Percentiles rank a stretch among this genome's conserved stretches.
Evolutionary conservation across 2,329 filamentous ascomycete species (phyloP).

Genomic region (Thelonectria blattea): DNA sequence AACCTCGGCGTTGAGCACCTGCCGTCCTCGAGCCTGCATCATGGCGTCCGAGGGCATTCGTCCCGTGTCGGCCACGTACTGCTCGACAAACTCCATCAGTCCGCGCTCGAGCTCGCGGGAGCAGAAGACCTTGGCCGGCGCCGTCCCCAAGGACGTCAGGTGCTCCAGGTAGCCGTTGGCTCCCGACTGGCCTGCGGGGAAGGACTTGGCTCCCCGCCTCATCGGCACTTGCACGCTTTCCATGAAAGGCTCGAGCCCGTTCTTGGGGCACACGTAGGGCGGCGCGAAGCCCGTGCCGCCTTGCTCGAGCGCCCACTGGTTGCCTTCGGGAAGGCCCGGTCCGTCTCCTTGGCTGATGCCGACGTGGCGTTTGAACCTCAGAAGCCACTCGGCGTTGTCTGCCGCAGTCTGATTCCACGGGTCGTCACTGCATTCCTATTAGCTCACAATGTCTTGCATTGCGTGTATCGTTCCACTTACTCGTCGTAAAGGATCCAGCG

Average conservation of each 20-base stretch:
- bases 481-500: slow-evolving; percentile 69
- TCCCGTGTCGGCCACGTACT: slow-evolving; percentile 46
- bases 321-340: slow-evolving; percentile 53
- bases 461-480: slow-evolving; percentile 46
- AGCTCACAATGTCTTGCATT: slow-evolving; percentile 19
- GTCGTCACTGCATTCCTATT: slow-evolving; percentile 55
- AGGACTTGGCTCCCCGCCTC: slow-evolving; percentile 47
- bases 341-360: slow-evolving; percentile 58
- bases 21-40: slow-evolving; percentile 53
- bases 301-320: slow-evolving; percentile 54
- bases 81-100: slow-evolving; percentile 55
- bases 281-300: slow-evolving; percentile 63
- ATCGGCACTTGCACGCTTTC: slow-evolving; percentile 43
- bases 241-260: slow-evolving; percentile 44
- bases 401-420: slow-evolving; percentile 69
- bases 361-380: slow-evolving; percentile 64
- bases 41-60: slow-evolving; percentile 55
- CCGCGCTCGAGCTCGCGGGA: slow-evolving; percentile 64
- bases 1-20: slow-evolving; percentile 52
- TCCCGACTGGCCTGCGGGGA: slow-evolving; percentile 51
- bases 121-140: slow-evolving; percentile 61
- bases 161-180: slow-evolving; percentile 56
- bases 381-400: slow-evolving; percentile 68
- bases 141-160: slow-evolving; percentile 51
- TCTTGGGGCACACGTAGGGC: slow-evolving; percentile 57